Evolutionary conservation across 306 rosid genomes (phyloP).

Genomic region (Fragaria vesca): DNA sequence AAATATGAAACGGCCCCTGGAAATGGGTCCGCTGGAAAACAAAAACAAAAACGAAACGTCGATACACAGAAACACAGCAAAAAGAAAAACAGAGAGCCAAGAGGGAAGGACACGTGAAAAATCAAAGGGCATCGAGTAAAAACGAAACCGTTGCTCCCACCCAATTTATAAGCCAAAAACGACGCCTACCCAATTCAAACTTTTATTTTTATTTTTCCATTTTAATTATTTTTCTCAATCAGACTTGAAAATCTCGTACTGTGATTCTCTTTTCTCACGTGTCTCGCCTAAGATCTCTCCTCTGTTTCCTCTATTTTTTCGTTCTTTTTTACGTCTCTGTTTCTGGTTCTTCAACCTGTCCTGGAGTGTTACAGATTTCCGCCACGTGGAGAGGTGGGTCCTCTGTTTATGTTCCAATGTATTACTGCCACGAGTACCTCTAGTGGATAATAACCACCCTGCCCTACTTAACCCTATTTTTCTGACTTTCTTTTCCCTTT

Average conservation of each 20-base stretch:
- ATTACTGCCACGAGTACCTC: conserved; percentile 36
- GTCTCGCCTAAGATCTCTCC: conserved; percentile 13
- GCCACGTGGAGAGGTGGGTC: conserved; percentile 46
- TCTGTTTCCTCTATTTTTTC: neutral
- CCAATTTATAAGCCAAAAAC: conserved; percentile 44
- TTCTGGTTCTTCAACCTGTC: conserved; percentile 26
- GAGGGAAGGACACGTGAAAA: conserved; percentile 57
- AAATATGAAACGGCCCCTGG: conserved; percentile 25
- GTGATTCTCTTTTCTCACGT: neutral
- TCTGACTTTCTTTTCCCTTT: conserved; percentile 14
- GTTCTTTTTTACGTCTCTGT: neutral
- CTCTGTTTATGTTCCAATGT: conserved; percentile 17
- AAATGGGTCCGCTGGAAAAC: conserved; percentile 35
- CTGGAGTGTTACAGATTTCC: conserved; percentile 5
- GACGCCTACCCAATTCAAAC: conserved; percentile 5
- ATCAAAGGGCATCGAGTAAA: neutral
- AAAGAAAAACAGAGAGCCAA: conserved; percentile 1
- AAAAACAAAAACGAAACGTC: conserved; percentile 12
- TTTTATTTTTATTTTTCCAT: neutral
- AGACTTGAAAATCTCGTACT: neutral
- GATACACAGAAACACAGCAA: neutral
- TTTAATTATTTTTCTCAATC: neutral
- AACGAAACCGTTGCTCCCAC: conserved; percentile 35
- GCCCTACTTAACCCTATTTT: neutral
- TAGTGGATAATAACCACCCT: conserved; percentile 32